Evolutionary conservation across 495 filamentous ascomycete genomes (phyloP), one percentile per base, ranked within the genome.

Genomic region (Friedmanniomyces simplex): DNA sequence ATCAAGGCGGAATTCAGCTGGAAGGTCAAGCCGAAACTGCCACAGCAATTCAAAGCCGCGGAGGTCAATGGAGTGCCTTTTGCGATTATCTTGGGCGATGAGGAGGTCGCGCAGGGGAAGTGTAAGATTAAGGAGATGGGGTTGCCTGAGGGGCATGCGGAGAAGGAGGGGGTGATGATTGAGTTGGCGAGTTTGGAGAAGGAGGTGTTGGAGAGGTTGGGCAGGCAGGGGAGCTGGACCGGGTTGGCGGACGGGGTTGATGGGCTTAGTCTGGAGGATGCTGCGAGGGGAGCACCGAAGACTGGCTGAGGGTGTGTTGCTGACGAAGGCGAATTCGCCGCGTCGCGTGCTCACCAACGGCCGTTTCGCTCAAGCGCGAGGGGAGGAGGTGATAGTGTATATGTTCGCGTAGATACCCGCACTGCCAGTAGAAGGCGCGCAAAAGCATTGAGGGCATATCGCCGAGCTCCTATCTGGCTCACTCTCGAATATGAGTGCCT

Each of bases 61-160:
- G 89, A 94, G 61, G 73, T 76, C 49, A 80, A 79, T 52, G 82
- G 79, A 34, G 77, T 89, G 18, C 87, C 87, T 2, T 84, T 88
- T 65, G 84, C 79, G 7, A 74, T 91, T 22, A 87, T 93, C 60
- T 74, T 94, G 8, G 87, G 88, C 30, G 87, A 91, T 63, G 86
- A 90, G 56, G 88, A 93, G 68, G 69, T 88, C 32, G 80, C 80
- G 51, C 73, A 78, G 16, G 86, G 86, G 26, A 83, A 90, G 66
- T 82, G 88, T 61, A 87, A 83, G 69, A 76, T 94, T 62, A 95
- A 95, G 77, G 83, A 90, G 71, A 80, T 93, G 76, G 87, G 88
- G 45, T 76, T 91, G 49, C 74, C 76, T 1, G 82, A 89, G 28
- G 87, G 81, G 36, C 86, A 94, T 74, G 82, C 87, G 0, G 88